These are phyloP conservation scores for Kodamaea kakaduensis DNA, from an alignment of 805 yeast genomes.

Conservation along the genomic window DNA sequence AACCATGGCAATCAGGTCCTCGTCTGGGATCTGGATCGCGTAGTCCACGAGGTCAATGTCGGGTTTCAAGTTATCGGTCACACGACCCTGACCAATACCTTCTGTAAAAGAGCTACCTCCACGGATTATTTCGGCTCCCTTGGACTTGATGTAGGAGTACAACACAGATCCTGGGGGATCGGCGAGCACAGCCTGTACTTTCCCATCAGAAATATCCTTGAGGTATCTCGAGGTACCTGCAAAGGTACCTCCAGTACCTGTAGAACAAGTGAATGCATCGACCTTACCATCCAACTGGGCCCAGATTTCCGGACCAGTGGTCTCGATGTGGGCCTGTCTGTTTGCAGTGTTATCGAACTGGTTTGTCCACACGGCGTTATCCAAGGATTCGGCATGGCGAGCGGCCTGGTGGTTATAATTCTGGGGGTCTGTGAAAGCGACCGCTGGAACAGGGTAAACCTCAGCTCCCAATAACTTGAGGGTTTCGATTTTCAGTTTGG, in stretches of 20 bases:
- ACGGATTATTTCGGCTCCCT: conserved; percentile 61
- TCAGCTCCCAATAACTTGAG: conserved; percentile 77
- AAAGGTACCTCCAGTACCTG: conserved; percentile 92
- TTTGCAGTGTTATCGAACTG: conserved; percentile 89
- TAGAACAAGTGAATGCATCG: conserved; percentile 83
- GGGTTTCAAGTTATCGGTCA: conserved; percentile 73
- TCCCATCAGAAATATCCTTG: conserved; percentile 61
- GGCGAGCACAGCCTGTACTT: conserved; percentile 65
- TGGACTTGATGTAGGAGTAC: conserved; percentile 66
- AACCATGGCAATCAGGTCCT: conserved; percentile 76
- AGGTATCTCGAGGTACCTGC: conserved; percentile 81
- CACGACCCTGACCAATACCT: conserved; percentile 95
- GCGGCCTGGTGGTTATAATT: conserved; percentile 86
- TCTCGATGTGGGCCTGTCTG: conserved; percentile 81
- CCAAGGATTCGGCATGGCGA: conserved; percentile 71
- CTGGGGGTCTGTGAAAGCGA: conserved; percentile 73
- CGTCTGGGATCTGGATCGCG: conserved; percentile 76
- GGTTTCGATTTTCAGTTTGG: conserved; percentile 73
- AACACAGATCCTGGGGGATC: conserved; percentile 94
- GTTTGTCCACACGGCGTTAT: conserved; percentile 88
- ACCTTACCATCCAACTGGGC: conserved; percentile 73
- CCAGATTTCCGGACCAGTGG: conserved; percentile 94
- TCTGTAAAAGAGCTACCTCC: conserved; percentile 88
- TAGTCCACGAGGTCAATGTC: conserved; percentile 76
- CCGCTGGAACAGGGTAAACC: conserved; percentile 86